These are phyloP conservation scores for Suhomyces guaymorum DNA, from an alignment of 1,139 yeast species.

Conservation along the genomic window DNA sequence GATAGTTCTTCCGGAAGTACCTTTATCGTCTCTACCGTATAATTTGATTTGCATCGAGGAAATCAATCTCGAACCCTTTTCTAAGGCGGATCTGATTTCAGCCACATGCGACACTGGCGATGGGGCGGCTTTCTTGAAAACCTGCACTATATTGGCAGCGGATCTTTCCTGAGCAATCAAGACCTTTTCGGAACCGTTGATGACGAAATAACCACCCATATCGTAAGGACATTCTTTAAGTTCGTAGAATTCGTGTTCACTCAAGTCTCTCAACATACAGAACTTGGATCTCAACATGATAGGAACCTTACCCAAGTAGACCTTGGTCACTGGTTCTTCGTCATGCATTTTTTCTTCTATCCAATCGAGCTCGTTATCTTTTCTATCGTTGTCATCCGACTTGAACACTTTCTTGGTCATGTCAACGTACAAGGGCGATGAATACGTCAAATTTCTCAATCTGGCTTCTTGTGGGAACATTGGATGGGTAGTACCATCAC, in stretches of 20 bases:
- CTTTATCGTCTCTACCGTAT: conserved; percentile 79
- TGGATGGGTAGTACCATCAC: conserved; percentile 98
- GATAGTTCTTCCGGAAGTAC: conserved; percentile 75
- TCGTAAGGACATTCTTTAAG: conserved; percentile 98
- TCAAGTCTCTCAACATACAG: conserved; percentile 87
- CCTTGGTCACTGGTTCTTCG: conserved; percentile 67
- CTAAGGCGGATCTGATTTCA: conserved; percentile 94
- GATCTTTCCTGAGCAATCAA: conserved; percentile 97
- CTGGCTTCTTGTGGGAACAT: conserved; percentile 99
- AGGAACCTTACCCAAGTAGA: conserved; percentile 94
- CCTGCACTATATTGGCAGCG: conserved; percentile 98
- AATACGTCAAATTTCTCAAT: conserved; percentile 90
- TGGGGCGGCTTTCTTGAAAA: conserved; percentile 95
- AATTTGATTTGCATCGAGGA: conserved; percentile 93
- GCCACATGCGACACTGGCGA: conserved; percentile 96
- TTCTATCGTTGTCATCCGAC: conserved; percentile 61
- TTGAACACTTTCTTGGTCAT: conserved; percentile 89
- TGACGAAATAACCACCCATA: conserved; percentile 98
- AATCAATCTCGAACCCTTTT: conserved; percentile 93
- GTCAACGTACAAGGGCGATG: conserved; percentile 94
- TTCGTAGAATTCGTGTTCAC: conserved; percentile 94
- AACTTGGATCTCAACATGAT: conserved; percentile 96
- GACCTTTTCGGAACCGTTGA: conserved; percentile 97
- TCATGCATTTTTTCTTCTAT: conserved; percentile 52
- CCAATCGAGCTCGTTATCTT: conserved; percentile 74